Evolutionary conservation across 495 filamentous ascomycete species (phyloP).

Genomic region (Hypoxylon lienhwacheense): DNA sequence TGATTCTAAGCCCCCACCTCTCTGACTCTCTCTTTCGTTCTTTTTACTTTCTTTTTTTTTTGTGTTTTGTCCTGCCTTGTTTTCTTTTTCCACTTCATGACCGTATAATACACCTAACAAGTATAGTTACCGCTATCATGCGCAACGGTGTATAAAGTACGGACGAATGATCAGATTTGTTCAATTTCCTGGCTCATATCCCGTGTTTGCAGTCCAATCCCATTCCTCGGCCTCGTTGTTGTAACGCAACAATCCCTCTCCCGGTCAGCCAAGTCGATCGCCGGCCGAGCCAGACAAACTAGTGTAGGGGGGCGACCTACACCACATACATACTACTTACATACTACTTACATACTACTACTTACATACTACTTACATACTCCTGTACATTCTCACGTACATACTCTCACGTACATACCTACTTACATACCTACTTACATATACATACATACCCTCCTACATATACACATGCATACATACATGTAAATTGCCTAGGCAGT

Average conservation of each 20-base stretch:
- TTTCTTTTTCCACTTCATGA: neutral
- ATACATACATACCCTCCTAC: too few species aligned
- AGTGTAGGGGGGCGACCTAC: slow-evolving; percentile 16
- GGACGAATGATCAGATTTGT: slow-evolving; percentile 3
- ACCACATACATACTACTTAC: neutral
- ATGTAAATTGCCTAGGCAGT: too few species aligned
- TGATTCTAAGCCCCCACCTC: slow-evolving; percentile 25
- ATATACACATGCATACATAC: too few species aligned
- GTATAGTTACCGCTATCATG: slow-evolving; percentile 8
- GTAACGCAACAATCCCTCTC: slow-evolving; percentile 6
- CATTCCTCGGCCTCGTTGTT: slow-evolving; percentile 12
- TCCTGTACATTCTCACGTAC: neutral
- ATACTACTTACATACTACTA: neutral
- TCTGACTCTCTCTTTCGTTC: neutral
- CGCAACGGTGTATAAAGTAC: neutral
- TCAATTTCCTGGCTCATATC: slow-evolving; percentile 23
- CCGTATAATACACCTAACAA: slow-evolving; percentile 7
- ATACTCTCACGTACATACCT: neutral
- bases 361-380: too few species aligned
- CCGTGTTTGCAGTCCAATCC: slow-evolving; percentile 19
- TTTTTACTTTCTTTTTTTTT: neutral
- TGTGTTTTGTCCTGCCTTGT: too few species aligned
- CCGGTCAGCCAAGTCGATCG: slow-evolving; percentile 24
- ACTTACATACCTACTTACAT: neutral
- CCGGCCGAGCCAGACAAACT: slow-evolving; percentile 17